Percentiles rank a stretch among this genome's conserved stretches.
These are phyloP conservation scores for Ceratobasidium sp. DNA, from an alignment of 1,284 basidiomycete species.

Conservation along the genomic window DNA sequence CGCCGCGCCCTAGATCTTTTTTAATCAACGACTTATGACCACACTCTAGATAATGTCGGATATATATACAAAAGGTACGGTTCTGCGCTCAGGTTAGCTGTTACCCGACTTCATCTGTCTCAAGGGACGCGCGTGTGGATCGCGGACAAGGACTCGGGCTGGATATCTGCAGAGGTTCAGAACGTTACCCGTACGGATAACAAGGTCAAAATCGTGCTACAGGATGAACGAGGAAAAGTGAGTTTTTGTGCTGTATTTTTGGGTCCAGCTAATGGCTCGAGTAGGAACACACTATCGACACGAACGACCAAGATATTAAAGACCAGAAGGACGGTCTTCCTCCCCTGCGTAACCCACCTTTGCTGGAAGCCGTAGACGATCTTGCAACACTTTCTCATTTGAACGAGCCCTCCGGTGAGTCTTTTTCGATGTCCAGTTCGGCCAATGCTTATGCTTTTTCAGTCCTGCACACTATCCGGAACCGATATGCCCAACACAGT, in stretches of 20 bases:
- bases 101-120: not conserved
- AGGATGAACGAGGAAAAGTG: conserved; percentile 90
- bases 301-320: conserved; percentile 82
- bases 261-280: not conserved
- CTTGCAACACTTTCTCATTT: conserved; percentile 97
- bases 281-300: conserved; percentile 82
- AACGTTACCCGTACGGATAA: conserved; percentile 68
- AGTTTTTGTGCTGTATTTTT: conserved; percentile 41
- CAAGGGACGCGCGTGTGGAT: conserved; percentile 68
- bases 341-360: conserved; percentile 94
- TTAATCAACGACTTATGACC: conserved; percentile 40
- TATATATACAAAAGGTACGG: conserved; percentile 41
- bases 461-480: conserved; percentile 97
- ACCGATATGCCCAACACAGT: conserved; percentile 95
- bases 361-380: conserved; percentile 97
- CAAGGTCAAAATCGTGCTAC: conserved; percentile 80
- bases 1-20: conserved; percentile 10
- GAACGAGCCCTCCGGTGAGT: conserved; percentile 94
- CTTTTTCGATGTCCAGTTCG: conserved; percentile 55
- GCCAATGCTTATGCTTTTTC: conserved; percentile 35
- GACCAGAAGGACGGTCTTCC: conserved; percentile 83
- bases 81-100: not conserved
- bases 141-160: conserved; percentile 91
- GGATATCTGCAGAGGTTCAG: conserved; percentile 89
- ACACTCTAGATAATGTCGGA: conserved; percentile 42